phyloP scores from a whole-genome alignment of 176 grass and related monocot species.

The Rhynchospora tenuis region DNA sequence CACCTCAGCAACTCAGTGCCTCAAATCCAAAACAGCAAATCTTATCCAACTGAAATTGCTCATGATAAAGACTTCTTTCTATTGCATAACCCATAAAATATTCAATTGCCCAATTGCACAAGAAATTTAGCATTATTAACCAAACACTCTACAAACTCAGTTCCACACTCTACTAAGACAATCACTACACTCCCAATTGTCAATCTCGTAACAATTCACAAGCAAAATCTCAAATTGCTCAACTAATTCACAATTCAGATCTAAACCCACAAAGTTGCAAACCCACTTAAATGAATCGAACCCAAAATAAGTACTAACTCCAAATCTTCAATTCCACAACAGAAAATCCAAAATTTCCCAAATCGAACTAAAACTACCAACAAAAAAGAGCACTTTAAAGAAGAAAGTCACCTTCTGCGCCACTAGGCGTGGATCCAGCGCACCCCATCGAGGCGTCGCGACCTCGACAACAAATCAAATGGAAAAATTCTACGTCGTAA shows the following conservation, averaged over 20 bases:
- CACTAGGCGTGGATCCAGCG: slow-evolving; percentile 73
- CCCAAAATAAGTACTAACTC: neutral
- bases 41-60: neutral
- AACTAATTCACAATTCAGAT: neutral
- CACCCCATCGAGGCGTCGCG: slow-evolving; percentile 65
- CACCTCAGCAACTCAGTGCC: neutral
- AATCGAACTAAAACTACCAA: neutral
- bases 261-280: neutral
- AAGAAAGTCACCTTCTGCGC: slow-evolving; percentile 54
- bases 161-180: neutral
- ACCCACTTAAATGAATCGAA: slow-evolving; percentile 1
- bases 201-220: neutral
- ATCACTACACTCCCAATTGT: neutral
- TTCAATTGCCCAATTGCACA: neutral
- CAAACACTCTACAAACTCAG: neutral
- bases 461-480: slow-evolving; percentile 25
- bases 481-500: slow-evolving; percentile 19
- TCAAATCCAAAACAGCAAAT: neutral
- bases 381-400: neutral
- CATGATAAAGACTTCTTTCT: neutral
- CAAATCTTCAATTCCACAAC: neutral
- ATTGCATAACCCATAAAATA: neutral
- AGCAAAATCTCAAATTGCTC: no score
- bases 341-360: slow-evolving; percentile 20
- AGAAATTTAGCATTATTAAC: neutral